These are phyloP conservation scores for Trifolium subterraneum DNA, from an alignment of 306 rosid species.

Conservation along the genomic window DNA sequence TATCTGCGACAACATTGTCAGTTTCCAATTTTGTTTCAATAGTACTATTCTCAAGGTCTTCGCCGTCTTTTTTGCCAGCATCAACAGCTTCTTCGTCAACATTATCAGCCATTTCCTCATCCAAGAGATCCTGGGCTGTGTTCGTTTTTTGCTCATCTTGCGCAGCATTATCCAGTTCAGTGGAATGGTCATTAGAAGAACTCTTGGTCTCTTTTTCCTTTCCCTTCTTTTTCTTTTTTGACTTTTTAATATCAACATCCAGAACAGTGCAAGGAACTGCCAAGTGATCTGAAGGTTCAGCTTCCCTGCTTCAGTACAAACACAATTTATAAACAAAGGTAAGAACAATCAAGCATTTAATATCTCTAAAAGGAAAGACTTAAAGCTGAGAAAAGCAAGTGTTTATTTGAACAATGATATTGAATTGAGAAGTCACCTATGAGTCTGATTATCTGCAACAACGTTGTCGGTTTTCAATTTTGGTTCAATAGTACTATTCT, in stretches of 20 bases:
- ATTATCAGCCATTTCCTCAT: too few species aligned
- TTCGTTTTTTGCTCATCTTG: slow-evolving; percentile 41
- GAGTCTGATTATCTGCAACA: slow-evolving; percentile 47
- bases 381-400: slow-evolving; percentile 25
- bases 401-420: slow-evolving; percentile 9
- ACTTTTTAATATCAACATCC: slow-evolving; percentile 36
- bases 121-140: slow-evolving; percentile 31
- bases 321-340: slow-evolving; percentile 24
- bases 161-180: slow-evolving; percentile 19
- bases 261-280: slow-evolving; percentile 34
- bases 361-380: not conserved
- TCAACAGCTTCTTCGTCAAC: too few species aligned
- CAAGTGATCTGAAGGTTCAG: slow-evolving; percentile 17
- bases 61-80: slow-evolving; percentile 40
- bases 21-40: slow-evolving; percentile 36
- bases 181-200: slow-evolving; percentile 30
- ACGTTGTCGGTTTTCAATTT: slow-evolving; percentile 38
- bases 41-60: slow-evolving; percentile 39
- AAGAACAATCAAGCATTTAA: slow-evolving; percentile 1
- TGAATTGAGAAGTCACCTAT: slow-evolving; percentile 42
- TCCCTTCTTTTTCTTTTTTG: slow-evolving; percentile 44
- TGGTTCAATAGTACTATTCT: slow-evolving; percentile 34
- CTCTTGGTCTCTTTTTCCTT: slow-evolving; percentile 42
- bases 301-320: slow-evolving; percentile 45
- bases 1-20: slow-evolving; percentile 43